These are phyloP conservation scores for Lycium ferocissimum DNA, from an alignment of 257 asterid species.

Conservation along the genomic window DNA sequence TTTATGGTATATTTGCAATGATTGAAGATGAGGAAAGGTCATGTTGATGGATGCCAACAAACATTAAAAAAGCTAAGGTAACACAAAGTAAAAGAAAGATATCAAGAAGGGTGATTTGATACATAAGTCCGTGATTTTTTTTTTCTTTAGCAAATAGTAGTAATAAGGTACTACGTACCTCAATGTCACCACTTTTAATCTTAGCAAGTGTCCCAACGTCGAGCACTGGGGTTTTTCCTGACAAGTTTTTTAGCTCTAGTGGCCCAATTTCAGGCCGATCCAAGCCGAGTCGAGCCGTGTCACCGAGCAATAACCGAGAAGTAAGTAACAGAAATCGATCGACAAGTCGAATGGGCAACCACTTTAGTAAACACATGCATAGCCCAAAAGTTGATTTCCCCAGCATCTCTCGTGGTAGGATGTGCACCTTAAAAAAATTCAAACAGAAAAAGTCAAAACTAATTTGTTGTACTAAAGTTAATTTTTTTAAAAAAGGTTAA, in stretches of 20 bases:
- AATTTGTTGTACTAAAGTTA: neutral
- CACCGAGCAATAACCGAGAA: slow-evolving; percentile 62
- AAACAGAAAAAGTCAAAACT: neutral
- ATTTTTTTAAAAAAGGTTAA: too few relatives aligned
- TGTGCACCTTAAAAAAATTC: slow-evolving; percentile 62
- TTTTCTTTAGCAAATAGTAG: neutral
- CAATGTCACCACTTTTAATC: slow-evolving; percentile 75
- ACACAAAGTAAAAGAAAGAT: neutral
- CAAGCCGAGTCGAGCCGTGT: slow-evolving; percentile 63
- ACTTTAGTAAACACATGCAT: slow-evolving; percentile 78
- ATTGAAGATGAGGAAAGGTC: slow-evolving; percentile 34
- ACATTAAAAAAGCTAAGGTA: slow-evolving; percentile 20
- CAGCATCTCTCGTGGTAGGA: slow-evolving; percentile 79
- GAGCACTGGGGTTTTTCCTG: slow-evolving; percentile 73
- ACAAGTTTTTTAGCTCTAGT: slow-evolving; percentile 62
- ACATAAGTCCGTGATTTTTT: neutral
- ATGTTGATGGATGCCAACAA: slow-evolving; percentile 43
- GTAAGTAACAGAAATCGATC: slow-evolving; percentile 57
- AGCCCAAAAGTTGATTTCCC: slow-evolving; percentile 80
- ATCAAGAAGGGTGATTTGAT: slow-evolving; percentile 23
- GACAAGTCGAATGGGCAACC: slow-evolving; percentile 72
- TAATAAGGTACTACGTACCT: slow-evolving; percentile 47
- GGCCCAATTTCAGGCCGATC: slow-evolving; percentile 66
- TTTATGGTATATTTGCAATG: slow-evolving; percentile 34
- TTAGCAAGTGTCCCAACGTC: slow-evolving; percentile 78